Conservation (phyloP, 192 early-diverging fungal species). For the Coemansia sp. region DNA sequence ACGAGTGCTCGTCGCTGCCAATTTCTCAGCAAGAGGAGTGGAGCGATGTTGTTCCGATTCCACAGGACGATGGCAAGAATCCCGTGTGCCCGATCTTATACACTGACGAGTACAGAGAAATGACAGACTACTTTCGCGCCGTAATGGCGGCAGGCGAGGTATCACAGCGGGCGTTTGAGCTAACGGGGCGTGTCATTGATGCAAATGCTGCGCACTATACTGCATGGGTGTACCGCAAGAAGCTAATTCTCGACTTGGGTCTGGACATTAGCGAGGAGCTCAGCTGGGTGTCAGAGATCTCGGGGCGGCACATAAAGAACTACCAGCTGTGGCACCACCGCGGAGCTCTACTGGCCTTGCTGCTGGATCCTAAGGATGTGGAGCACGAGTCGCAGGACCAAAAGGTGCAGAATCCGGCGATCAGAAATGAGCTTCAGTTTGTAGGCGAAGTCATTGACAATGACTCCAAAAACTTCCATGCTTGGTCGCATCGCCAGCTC, state of each 20-base stretch:
- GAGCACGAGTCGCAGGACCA: constrained; percentile 37
- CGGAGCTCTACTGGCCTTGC: constrained; percentile 26
- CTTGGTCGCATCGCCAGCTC: constrained; percentile 98
- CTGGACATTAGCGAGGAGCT: constrained; percentile 74
- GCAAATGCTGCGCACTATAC: constrained; percentile 95
- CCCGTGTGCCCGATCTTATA: constrained; percentile 52
- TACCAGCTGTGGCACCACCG: constrained; percentile 91
- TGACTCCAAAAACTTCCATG: constrained; percentile 99
- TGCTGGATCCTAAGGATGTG: constrained; percentile 23
- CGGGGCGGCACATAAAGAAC: constrained; percentile 81
- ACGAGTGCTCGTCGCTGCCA: constrained; percentile 11
- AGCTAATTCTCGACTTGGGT: constrained; percentile 70
- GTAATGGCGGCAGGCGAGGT: constrained; percentile 71
- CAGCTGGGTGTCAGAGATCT: constrained; percentile 73
- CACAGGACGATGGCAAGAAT: constrained; percentile 36
- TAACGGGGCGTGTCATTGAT: constrained; percentile 81
- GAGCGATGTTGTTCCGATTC: constrained; percentile 47
- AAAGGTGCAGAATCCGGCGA: constrained; percentile 35
- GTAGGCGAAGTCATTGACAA: constrained; percentile 68
- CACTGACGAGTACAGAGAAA: constrained; percentile 46
- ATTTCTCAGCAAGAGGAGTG: constrained; percentile 26
- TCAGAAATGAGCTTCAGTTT: constrained; percentile 72
- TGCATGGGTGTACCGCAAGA: constrained; percentile 92
- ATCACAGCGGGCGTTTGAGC: constrained; percentile 75
- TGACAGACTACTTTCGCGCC: constrained; percentile 90